Evolutionary conservation across 371 early-diverging fungal genomes (phyloP).

Genomic region (Rhizopus sp.): DNA sequence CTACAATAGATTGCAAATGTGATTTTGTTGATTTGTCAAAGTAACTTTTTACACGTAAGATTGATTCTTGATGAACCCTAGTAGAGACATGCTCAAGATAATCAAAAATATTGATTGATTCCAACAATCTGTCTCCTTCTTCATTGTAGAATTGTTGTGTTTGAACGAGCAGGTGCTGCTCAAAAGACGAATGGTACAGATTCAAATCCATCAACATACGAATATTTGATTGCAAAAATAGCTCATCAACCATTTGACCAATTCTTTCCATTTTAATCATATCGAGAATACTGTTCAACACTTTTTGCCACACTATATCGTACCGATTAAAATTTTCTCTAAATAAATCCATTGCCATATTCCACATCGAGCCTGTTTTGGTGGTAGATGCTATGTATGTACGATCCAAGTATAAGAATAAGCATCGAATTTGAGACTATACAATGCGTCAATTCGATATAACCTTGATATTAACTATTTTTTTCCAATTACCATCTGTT

Average conservation of each 20-base stretch:
- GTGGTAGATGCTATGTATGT: constrained; percentile 77
- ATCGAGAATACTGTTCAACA: constrained; percentile 53
- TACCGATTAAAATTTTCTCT: constrained; percentile 57
- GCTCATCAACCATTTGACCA: constrained; percentile 6
- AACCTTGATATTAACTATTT: not conserved
- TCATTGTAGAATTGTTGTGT: constrained; percentile 70
- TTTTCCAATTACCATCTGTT: constrained; percentile 67
- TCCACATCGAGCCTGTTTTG: constrained; percentile 79
- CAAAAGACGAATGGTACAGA: constrained; percentile 59
- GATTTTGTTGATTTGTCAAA: constrained; percentile 78
- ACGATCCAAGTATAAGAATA: constrained; percentile 93
- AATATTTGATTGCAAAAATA: constrained; percentile 62
- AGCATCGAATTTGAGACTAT: constrained; percentile 75
- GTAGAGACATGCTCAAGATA: constrained; percentile 70
- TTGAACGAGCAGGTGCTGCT: too few relatives aligned
- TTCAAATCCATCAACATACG: constrained; percentile 82
- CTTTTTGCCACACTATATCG: constrained; percentile 49
- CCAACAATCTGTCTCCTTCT: constrained; percentile 67
- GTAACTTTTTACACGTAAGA: constrained; percentile 67
- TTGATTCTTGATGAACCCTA: constrained; percentile 70
- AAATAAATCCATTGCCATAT: constrained; percentile 80
- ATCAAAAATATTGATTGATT: constrained; percentile 58
- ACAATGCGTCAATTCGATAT: not conserved
- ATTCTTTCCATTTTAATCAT: constrained; percentile 62
- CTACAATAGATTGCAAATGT: constrained; percentile 63